Percentiles rank a stretch among this genome's conserved stretches.
These are phyloP conservation scores for Kluyveromyces lactis DNA, from an alignment of 805 yeast genomes.

Conservation along the genomic window DNA sequence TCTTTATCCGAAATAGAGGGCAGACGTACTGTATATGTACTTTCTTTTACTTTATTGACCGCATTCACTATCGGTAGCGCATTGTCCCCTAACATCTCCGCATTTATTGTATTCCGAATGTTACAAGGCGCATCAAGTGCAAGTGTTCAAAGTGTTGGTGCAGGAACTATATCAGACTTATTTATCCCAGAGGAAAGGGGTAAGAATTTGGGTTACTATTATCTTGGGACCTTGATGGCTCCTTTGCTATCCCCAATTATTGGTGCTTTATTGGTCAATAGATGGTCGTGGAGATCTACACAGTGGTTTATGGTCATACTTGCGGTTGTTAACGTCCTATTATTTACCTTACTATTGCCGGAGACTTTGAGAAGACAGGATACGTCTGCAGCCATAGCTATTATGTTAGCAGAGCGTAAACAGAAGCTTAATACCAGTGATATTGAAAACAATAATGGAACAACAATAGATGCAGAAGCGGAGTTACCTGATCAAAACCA, in stretches of 20 bases:
- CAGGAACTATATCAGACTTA: slow-evolving; percentile 76
- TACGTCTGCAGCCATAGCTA: slow-evolving; percentile 40
- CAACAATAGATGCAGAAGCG: slow-evolving; percentile 7
- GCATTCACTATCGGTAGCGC: slow-evolving; percentile 71
- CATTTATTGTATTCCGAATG: slow-evolving; percentile 61
- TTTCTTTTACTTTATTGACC: slow-evolving; percentile 54
- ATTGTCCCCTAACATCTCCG: slow-evolving; percentile 48
- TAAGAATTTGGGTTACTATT: slow-evolving; percentile 68
- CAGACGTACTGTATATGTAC: slow-evolving; percentile 61
- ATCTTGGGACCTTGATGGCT: slow-evolving; percentile 73
- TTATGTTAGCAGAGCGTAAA: slow-evolving; percentile 35
- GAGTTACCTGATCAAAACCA: slow-evolving; percentile 3
- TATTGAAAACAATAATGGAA: not conserved
- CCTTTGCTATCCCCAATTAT: slow-evolving; percentile 73
- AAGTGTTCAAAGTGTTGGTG: slow-evolving; percentile 82
- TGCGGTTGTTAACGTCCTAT: slow-evolving; percentile 43
- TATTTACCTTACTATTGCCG: slow-evolving; percentile 54
- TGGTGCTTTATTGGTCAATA: slow-evolving; percentile 65
- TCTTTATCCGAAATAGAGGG: slow-evolving; percentile 69
- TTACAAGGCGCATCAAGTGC: slow-evolving; percentile 77
- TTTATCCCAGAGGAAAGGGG: slow-evolving; percentile 65
- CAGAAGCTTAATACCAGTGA: slow-evolving; percentile 4
- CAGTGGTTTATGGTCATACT: slow-evolving; percentile 75
- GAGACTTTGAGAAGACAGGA: slow-evolving; percentile 65
- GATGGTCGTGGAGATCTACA: slow-evolving; percentile 84